These are phyloP conservation scores for Dothidotthia symphoricarpi DNA, from an alignment of 2,329 filamentous ascomycete genomes.

Conservation along the genomic window DNA sequence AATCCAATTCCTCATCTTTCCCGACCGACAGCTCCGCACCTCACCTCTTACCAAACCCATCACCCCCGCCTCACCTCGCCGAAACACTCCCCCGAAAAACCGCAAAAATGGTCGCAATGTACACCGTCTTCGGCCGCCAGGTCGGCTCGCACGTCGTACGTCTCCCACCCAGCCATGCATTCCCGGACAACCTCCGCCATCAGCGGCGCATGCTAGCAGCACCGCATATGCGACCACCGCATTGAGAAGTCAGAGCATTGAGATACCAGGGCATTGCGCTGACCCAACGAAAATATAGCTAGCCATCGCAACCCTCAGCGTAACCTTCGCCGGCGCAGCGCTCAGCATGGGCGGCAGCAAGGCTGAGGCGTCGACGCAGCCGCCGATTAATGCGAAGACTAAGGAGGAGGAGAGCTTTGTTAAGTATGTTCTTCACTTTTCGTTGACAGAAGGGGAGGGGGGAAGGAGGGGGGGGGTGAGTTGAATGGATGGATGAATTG, in stretches of 20 bases:
- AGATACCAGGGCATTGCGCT: neutral
- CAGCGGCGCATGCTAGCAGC: neutral
- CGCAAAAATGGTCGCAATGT: constrained; percentile 53
- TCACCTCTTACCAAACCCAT: constrained; percentile 14
- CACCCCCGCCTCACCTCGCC: too few species aligned
- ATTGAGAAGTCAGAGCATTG: neutral
- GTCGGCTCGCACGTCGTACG: constrained; percentile 56
- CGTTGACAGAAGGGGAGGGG: neutral
- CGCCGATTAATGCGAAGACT: constrained; percentile 63
- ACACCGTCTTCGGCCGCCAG: constrained; percentile 53
- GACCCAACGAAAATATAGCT: constrained; percentile 47
- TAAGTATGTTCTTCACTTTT: constrained; percentile 51
- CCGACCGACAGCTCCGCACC: too few species aligned
- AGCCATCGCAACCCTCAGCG: constrained; percentile 54
- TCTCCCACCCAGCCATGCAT: constrained; percentile 13
- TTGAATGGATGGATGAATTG: too few species aligned
- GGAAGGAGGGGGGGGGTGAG: constrained; percentile 5
- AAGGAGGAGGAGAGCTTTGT: constrained; percentile 69
- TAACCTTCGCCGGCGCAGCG: constrained; percentile 36
- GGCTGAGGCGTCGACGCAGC: constrained; percentile 42
- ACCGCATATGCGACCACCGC: too few species aligned
- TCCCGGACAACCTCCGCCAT: too few species aligned
- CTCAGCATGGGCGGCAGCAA: constrained; percentile 44
- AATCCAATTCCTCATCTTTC: too few species aligned
- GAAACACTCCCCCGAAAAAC: constrained; percentile 14